Percentiles rank a stretch among this genome's conserved stretches.
phyloP scores from a whole-genome alignment of 257 asterid species.

The Solanum paucissectum region DNA sequence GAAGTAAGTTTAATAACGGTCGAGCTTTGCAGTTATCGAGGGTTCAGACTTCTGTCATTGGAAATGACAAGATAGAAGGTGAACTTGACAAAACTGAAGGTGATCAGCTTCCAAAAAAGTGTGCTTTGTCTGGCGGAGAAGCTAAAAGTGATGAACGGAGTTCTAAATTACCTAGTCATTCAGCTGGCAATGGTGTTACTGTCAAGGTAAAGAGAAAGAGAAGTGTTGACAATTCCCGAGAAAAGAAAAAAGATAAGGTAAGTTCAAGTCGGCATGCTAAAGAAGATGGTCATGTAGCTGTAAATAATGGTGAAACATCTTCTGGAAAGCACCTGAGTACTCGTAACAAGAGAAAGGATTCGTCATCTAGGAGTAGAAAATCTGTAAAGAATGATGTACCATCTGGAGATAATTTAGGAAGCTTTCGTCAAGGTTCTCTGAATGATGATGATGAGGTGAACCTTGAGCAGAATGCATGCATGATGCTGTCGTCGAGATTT shows the following conservation, averaged over 20 bases:
- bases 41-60: conserved; percentile 25
- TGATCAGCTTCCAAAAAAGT: not conserved
- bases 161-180: conserved; percentile 14
- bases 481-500: conserved; percentile 97
- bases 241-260: conserved; percentile 11
- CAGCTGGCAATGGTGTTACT: conserved; percentile 17
- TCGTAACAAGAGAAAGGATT: conserved; percentile 40
- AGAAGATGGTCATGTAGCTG: conserved; percentile 19
- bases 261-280: conserved; percentile 22
- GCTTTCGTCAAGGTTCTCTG: conserved; percentile 33
- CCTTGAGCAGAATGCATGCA: conserved; percentile 91
- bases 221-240: conserved; percentile 27
- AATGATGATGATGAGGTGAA: conserved; percentile 95
- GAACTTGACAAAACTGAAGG: conserved; percentile 26
- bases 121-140: conserved; percentile 9
- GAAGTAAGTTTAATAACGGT: conserved; percentile 37
- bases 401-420: conserved; percentile 31
- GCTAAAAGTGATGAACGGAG: conserved; percentile 23
- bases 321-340: conserved; percentile 29
- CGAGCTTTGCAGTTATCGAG: conserved; percentile 19
- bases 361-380: conserved; percentile 19
- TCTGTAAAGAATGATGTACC: conserved; percentile 35
- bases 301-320: conserved; percentile 25
- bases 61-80: conserved; percentile 17
- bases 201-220: conserved; percentile 29